Evolutionary conservation across 805 yeast species (phyloP), one percentile per base, ranked within the genome.

Genomic region (Yarrowia sp.): DNA sequence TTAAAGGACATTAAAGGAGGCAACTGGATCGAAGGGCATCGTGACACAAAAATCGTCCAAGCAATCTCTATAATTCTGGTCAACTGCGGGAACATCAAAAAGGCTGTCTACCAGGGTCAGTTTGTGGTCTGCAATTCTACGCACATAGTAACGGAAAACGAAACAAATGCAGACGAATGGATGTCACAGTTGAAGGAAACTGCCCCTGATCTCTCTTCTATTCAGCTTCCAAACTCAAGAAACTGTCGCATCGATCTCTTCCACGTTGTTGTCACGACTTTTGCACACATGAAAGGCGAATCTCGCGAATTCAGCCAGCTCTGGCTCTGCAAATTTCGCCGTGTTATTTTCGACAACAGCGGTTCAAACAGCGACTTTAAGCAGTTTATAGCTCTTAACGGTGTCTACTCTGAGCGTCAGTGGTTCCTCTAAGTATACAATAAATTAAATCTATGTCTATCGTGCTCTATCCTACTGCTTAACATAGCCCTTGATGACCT

Each of bases 391-490:
- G 19, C 4, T 6, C 12, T 19, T n/a, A 29, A 41, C n/a, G n/a
- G 7, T 7, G 3, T 41, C 4, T 6, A 21, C 7, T 38, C 42
- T 13, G 42, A 38, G 6, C 16, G 42, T 3, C 42, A 38, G 25
- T 38, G 42, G 49, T 19, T 10, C 9, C 3, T n/a, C n/a, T n/a
- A n/a, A n/a, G n/a, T n/a, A n/a, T n/a, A n/a, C 13, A 32, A 51
- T 51, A 51, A 51, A 35, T 51, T 16, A 49, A n/a, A 29, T 51
- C 41, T 51, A 33, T 49, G 9, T 47, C 56, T 47, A 47, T 47
- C 25, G 10, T n/a, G 25, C 6, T 21, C 16, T n/a, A 14, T 33
- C 18, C 31, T 35, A 51, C 58, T 35, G 33, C 58, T 35, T 51
- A 13, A 35, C 22, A 3, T 22, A 21, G 21, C 41, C 31, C 56